Percentiles rank a stretch among this genome's conserved stretches.
phyloP scores from a whole-genome alignment of 2,329 filamentous ascomycete genomes.

The Apiospora aurea region DNA sequence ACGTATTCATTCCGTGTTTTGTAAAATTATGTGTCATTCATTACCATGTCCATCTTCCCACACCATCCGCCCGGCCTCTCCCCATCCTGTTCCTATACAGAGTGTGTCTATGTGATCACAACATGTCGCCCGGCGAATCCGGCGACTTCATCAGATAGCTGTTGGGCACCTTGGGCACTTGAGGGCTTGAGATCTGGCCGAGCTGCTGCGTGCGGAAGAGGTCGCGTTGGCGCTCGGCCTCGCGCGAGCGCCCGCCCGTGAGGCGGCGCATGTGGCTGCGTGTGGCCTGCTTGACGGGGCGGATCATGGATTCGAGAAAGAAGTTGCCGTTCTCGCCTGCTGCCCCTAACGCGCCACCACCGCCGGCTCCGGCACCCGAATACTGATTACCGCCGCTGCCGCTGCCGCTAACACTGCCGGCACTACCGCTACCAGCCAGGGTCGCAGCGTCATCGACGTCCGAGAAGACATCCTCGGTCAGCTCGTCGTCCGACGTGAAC shows the following conservation, averaged over 20 bases:
- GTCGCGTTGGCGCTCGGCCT: slow-evolving; percentile 46
- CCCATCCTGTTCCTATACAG: background rate
- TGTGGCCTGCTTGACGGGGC: slow-evolving; percentile 63
- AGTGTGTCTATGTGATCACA: slow-evolving; percentile 19
- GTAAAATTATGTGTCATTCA: background rate
- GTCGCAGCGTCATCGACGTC: slow-evolving; percentile 70
- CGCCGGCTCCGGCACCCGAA: slow-evolving; percentile 31
- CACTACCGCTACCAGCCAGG: slow-evolving; percentile 36
- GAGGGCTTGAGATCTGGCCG: slow-evolving; percentile 45
- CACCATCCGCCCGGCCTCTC: background rate
- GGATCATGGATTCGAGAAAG: slow-evolving; percentile 68
- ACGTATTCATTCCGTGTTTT: background rate
- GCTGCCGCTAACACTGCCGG: background rate
- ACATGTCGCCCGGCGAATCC: slow-evolving; percentile 37
- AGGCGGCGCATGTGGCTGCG: slow-evolving; percentile 67
- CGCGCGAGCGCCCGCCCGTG: slow-evolving; percentile 60
- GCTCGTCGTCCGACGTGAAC: slow-evolving; percentile 78
- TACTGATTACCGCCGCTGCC: slow-evolving; percentile 33
- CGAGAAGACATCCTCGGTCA: slow-evolving; percentile 75
- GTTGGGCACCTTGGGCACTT: slow-evolving; percentile 51
- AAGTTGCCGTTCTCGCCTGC: slow-evolving; percentile 54
- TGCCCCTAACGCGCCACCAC: slow-evolving; percentile 40
- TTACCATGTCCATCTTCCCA: background rate
- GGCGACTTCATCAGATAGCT: slow-evolving; percentile 40
- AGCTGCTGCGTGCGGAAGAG: slow-evolving; percentile 42